Percentiles rank a stretch among this genome's conserved stretches.
Evolutionary conservation across 345 rosid species (phyloP).

Genomic region (Linum usitatissimum): DNA sequence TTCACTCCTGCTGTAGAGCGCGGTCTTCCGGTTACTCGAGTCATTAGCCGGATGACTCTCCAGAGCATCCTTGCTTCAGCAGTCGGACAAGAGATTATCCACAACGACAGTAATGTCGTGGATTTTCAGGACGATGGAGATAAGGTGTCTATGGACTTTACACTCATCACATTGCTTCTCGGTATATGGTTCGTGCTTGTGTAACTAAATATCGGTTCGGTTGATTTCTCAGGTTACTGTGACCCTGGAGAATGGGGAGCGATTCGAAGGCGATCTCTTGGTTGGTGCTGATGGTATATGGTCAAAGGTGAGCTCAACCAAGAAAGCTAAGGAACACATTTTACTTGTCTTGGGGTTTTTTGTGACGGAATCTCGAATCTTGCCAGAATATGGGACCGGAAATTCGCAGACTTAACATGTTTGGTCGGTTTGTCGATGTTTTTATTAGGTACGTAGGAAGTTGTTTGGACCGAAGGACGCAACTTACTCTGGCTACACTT

Average conservation of each 20-base stretch:
- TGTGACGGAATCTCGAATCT: conserved; percentile 3
- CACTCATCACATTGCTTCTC: background rate
- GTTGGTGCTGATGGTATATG: conserved; percentile 95
- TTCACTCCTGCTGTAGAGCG: conserved; percentile 85
- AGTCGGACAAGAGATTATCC: conserved; percentile 70
- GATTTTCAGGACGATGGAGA: conserved; percentile 67
- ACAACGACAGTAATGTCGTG: conserved; percentile 75
- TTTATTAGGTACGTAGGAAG: conserved; percentile 57
- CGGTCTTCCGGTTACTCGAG: conserved; percentile 89
- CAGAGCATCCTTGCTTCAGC: conserved; percentile 71
- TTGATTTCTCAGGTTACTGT: conserved; percentile 50
- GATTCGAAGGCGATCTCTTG: conserved; percentile 68
- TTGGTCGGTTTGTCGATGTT: background rate
- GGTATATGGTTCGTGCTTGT: background rate
- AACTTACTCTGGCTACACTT: conserved; percentile 75
- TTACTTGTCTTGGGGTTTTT: background rate
- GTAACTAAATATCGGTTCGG: conserved; percentile 2
- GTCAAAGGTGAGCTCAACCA: conserved; percentile 55
- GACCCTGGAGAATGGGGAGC: conserved; percentile 64
- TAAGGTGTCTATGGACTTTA: conserved; percentile 37
- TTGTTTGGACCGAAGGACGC: conserved; percentile 71
- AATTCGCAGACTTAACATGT: background rate
- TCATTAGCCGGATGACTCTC: conserved; percentile 80
- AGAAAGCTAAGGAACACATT: too few relatives aligned
- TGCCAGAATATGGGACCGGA: too few relatives aligned